Percentiles rank a stretch among this genome's conserved stretches.
phyloP scores from a whole-genome alignment of 139 green algal species.

The Diplosphaera chodatii region DNA sequence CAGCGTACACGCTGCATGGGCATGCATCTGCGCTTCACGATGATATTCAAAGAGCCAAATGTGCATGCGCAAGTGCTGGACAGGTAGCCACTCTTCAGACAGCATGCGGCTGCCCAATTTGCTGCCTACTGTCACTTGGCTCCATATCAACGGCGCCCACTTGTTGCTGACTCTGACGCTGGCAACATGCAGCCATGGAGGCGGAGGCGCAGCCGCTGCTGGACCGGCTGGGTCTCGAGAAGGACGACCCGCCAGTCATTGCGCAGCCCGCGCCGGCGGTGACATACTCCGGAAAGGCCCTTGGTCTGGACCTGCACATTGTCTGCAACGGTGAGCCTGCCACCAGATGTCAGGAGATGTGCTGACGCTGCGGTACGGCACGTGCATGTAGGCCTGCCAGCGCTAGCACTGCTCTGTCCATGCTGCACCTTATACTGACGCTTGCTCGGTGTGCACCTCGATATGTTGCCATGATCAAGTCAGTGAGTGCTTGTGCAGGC shows the following conservation, averaged over 20 bases:
- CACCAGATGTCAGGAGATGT: no score
- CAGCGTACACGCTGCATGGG: no score
- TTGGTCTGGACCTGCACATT: constrained; percentile 57
- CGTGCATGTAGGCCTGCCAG: no score
- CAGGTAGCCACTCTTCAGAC: no score
- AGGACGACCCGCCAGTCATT: constrained; percentile 49
- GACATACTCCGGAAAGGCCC: constrained; percentile 51
- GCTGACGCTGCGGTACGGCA: no score
- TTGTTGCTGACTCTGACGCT: not conserved
- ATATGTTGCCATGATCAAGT: no score
- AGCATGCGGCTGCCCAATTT: not conserved
- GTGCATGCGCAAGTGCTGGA: no score
- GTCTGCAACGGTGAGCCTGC: constrained; percentile 58
- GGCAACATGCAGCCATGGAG: constrained; percentile 74
- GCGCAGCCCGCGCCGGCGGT: constrained; percentile 52
- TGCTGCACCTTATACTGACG: no score
- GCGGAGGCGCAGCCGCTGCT: constrained; percentile 81
- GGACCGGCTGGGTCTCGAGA: constrained; percentile 45
- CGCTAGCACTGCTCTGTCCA: no score
- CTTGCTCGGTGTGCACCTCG: no score
- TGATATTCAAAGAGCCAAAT: no score
- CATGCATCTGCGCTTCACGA: no score
- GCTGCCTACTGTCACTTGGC: not conserved
- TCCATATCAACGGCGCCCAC: not conserved
- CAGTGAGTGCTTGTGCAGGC: constrained; percentile 11